Percentiles rank a stretch among this genome's conserved stretches.
phyloP scores from a whole-genome alignment of 2,329 filamentous ascomycete genomes.

The Paracoccidioides brasiliensis region DNA sequence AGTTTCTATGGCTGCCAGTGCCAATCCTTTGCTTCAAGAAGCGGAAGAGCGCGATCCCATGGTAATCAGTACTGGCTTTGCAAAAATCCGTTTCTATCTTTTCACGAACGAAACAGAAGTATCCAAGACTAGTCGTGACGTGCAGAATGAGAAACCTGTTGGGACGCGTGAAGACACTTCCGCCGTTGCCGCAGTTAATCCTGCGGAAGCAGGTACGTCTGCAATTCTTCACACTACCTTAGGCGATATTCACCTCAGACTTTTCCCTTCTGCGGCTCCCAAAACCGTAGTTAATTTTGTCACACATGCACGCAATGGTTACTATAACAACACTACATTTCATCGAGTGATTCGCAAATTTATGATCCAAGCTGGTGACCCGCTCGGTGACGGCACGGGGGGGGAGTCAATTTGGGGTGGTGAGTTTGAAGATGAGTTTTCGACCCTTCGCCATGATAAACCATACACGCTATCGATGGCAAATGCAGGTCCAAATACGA shows the following conservation, averaged over 20 bases:
- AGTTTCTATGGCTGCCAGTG: conserved; percentile 91
- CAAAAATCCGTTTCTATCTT: conserved; percentile 92
- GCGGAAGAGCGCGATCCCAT: conserved; percentile 85
- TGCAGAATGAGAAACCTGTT: conserved; percentile 88
- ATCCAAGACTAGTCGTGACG: conserved; percentile 70
- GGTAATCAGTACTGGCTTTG: conserved; percentile 67
- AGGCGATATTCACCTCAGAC: conserved; percentile 83
- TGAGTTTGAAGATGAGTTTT: conserved; percentile 89
- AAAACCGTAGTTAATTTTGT: conserved; percentile 97
- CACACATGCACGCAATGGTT: conserved; percentile 74
- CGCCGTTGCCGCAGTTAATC: conserved; percentile 41
- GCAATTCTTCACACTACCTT: conserved; percentile 85
- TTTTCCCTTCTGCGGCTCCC: conserved; percentile 86
- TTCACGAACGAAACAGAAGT: conserved; percentile 84
- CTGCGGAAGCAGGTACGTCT: conserved; percentile 58
- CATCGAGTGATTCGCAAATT: conserved; percentile 95
- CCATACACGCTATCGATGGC: conserved; percentile 96
- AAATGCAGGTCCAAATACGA: conserved; percentile 89
- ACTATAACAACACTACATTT: conserved; percentile 97
- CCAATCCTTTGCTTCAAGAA: conserved; percentile 84
- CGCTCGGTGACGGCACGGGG: conserved; percentile 75
- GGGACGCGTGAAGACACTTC: conserved; percentile 40
- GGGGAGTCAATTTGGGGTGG: conserved; percentile 88
- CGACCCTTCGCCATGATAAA: conserved; percentile 81
- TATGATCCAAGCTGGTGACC: conserved; percentile 86